A percentile compares a stretch with the other conserved stretches of the same genome.
Conservation (phyloP, 2,329 filamentous ascomycete species). For the Apiospora kogelbergensis region DNA sequence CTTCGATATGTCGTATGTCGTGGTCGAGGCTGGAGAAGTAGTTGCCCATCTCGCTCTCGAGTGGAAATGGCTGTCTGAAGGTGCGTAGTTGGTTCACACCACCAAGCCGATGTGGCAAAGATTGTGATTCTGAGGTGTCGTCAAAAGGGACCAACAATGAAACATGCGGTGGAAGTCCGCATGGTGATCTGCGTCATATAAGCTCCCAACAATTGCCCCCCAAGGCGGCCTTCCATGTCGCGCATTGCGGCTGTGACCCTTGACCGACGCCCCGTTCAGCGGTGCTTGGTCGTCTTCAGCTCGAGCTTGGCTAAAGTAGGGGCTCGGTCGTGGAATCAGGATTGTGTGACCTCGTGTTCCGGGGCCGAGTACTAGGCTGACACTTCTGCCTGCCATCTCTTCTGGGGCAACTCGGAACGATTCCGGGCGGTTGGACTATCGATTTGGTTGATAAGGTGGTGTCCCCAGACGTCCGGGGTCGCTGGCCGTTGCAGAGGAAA, state of each 20-base stretch:
- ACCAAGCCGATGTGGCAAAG: background rate
- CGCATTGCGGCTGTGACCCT: background rate
- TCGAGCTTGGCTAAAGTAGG: background rate
- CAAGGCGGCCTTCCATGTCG: background rate
- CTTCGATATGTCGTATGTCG: constrained; percentile 15
- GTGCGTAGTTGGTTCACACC: background rate
- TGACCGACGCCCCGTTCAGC: background rate
- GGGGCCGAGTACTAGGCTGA: background rate
- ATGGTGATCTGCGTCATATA: background rate
- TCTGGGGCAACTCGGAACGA: background rate
- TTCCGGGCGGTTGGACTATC: background rate
- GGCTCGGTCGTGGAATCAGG: background rate
- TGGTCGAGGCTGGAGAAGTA: constrained; percentile 22
- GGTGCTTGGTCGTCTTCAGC: background rate
- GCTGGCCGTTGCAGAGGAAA: constrained; percentile 11
- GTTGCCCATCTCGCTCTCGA: constrained; percentile 15
- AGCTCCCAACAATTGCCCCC: background rate
- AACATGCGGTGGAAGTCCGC: background rate
- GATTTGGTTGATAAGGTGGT: background rate
- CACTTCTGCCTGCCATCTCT: background rate
- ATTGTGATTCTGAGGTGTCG: background rate
- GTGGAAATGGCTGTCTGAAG: background rate
- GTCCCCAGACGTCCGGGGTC: background rate
- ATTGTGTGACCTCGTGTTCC: background rate
- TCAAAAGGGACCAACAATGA: background rate